A percentile compares a stretch with the other conserved stretches of the same genome.
Evolutionary conservation across 1,284 basidiomycete genomes (phyloP).

Genomic region (Ustilago loliicola): DNA sequence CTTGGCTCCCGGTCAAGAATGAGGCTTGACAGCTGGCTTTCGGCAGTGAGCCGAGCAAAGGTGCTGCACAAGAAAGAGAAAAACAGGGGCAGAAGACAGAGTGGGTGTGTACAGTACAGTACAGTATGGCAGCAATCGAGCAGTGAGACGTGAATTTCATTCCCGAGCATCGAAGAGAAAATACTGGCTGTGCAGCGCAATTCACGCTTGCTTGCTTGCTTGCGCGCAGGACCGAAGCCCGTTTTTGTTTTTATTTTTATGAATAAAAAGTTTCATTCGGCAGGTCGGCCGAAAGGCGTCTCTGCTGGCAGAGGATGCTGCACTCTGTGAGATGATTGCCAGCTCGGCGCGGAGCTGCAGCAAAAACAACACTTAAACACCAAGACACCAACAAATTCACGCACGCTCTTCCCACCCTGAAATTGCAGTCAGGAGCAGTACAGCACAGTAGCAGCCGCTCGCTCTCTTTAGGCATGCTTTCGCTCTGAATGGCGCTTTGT

Average conservation of each 20-base stretch:
- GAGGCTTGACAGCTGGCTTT: constrained; percentile 1
- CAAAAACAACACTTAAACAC: constrained; percentile 7
- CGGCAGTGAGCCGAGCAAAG: not conserved
- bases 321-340: not conserved
- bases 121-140: not conserved
- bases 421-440: not conserved
- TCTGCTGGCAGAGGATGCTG: constrained; percentile 3
- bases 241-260: not conserved
- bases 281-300: constrained; percentile 12
- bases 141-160: constrained; percentile 7
- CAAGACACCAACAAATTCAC: not conserved
- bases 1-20: not conserved
- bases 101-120: too few species aligned
- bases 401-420: not conserved
- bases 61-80: not conserved
- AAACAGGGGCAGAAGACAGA: not conserved
- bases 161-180: constrained; percentile 11
- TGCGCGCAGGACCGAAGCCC: constrained; percentile 6
- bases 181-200: constrained; percentile 3
- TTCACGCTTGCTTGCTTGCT: not conserved
- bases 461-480: constrained; percentile 6
- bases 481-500: not conserved
- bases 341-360: constrained; percentile 14
- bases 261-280: constrained; percentile 1
- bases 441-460: not conserved